Percentiles rank a stretch among this genome's conserved stretches.
phyloP scores from a whole-genome alignment of 495 filamentous ascomycete genomes.

The Penicillium robsamsonii region DNA sequence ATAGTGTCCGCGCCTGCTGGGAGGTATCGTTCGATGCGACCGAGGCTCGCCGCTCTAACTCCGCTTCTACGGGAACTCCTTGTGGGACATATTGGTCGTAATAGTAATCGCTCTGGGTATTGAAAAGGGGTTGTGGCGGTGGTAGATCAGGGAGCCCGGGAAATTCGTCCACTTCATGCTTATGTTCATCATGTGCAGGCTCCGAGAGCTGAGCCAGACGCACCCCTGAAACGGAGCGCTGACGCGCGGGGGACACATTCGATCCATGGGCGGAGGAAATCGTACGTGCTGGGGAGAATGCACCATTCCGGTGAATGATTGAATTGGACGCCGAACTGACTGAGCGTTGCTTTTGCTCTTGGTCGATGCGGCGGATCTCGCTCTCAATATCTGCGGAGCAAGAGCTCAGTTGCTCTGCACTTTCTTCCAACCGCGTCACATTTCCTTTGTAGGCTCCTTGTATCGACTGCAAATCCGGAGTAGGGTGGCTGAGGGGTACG shows the following conservation, averaged over 20 bases:
- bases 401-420: conserved; percentile 76
- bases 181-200: conserved; percentile 44
- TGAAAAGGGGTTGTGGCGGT: conserved; percentile 27
- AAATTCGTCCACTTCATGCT: conserved; percentile 33
- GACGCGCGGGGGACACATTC: conserved; percentile 52
- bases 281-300: conserved; percentile 68
- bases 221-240: conserved; percentile 58
- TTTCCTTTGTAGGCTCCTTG: conserved; percentile 74
- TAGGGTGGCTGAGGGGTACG: conserved; percentile 67
- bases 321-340: conserved; percentile 56
- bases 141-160: conserved; percentile 22
- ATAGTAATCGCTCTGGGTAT: conserved; percentile 21
- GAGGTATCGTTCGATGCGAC: conserved; percentile 67
- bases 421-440: conserved; percentile 78
- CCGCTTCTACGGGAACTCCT: conserved; percentile 15
- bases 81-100: conserved; percentile 23
- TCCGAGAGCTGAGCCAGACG: conserved; percentile 53
- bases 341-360: conserved; percentile 65
- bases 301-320: conserved; percentile 68
- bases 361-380: conserved; percentile 76
- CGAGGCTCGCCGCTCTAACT: conserved; percentile 39
- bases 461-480: conserved; percentile 69
- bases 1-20: conserved; percentile 66
- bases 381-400: conserved; percentile 75
- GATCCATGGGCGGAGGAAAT: conserved; percentile 65